Evolutionary conservation across 2,329 filamentous ascomycete genomes (phyloP).

Genomic region (Colletotrichum falcatum): DNA sequence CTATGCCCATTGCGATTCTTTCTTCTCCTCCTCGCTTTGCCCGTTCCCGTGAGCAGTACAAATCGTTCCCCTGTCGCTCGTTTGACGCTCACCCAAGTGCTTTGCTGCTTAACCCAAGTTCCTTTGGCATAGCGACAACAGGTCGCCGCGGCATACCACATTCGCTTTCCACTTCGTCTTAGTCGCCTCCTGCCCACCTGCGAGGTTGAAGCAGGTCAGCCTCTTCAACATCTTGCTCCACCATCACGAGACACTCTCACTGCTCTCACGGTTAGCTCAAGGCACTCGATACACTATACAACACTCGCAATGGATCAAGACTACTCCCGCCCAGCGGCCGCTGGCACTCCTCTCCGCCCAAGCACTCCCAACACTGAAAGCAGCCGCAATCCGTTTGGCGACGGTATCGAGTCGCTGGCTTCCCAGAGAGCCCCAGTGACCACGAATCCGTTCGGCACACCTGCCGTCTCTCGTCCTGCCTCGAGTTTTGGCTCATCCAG

Average conservation of each 20-base stretch:
- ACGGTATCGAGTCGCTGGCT: constrained; percentile 53
- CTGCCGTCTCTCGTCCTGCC: constrained; percentile 57
- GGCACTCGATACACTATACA: background rate
- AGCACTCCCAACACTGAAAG: constrained; percentile 57
- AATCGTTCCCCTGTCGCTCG: constrained; percentile 21
- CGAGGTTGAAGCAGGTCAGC: background rate
- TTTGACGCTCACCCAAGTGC: background rate
- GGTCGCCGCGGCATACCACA: background rate
- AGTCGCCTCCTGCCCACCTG: background rate
- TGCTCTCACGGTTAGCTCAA: constrained; percentile 9
- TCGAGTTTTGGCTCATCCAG: constrained; percentile 62
- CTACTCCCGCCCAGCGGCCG: constrained; percentile 47
- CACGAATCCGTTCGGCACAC: constrained; percentile 61
- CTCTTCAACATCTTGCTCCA: background rate
- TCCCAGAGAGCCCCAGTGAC: constrained; percentile 47
- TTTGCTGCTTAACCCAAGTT: background rate
- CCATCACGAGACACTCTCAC: constrained; percentile 12
- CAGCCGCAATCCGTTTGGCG: constrained; percentile 55
- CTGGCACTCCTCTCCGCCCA: constrained; percentile 54
- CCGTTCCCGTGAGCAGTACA: constrained; percentile 10
- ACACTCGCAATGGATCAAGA: constrained; percentile 47
- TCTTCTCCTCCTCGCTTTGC: constrained; percentile 14
- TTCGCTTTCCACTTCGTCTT: constrained; percentile 12
- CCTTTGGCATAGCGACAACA: constrained; percentile 6
- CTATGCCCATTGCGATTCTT: constrained; percentile 1